Percentiles rank a stretch among this genome's conserved stretches.
Conservation (phyloP, 768 basidiomycete genomes). For the Xerocomellus intermedius region DNA sequence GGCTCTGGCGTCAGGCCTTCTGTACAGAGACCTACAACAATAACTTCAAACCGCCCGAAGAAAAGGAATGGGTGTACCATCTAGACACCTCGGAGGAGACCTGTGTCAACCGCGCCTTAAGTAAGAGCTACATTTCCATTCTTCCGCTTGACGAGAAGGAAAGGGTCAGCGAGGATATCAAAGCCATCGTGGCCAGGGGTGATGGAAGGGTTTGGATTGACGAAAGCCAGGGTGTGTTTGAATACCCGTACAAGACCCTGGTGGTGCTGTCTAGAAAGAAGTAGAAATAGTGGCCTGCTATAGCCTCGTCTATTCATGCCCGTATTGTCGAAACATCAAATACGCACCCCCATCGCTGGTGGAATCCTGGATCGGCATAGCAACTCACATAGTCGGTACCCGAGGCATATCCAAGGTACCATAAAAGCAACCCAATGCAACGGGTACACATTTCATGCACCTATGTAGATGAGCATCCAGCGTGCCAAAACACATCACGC, state of each 20-base stretch:
- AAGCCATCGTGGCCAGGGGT: conserved; percentile 54
- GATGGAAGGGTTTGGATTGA: conserved; percentile 76
- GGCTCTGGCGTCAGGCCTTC: conserved; percentile 72
- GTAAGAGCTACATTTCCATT: conserved; percentile 83
- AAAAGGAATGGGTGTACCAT: conserved; percentile 53
- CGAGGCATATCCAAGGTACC: not conserved
- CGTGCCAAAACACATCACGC: conserved; percentile 45
- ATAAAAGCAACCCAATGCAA: not conserved
- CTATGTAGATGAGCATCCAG: not conserved
- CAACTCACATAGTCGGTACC: not conserved
- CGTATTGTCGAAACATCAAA: not conserved
- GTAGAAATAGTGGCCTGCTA: conserved; percentile 11
- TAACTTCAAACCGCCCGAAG: conserved; percentile 58
- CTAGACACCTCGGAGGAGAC: conserved; percentile 53
- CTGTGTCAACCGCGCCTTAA: conserved; percentile 64
- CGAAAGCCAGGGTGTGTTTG: conserved; percentile 66
- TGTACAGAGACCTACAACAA: conserved; percentile 57
- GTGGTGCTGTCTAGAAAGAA: conserved; percentile 53
- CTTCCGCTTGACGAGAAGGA: conserved; percentile 57
- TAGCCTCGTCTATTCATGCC: not conserved
- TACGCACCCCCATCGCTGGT: not conserved
- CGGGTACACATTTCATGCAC: not conserved
- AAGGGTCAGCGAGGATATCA: conserved; percentile 49
- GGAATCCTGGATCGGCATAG: not conserved
- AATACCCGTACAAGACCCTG: conserved; percentile 75